Conservation (phyloP, 1,139 yeast genomes). For the Candida sp. region DNA sequence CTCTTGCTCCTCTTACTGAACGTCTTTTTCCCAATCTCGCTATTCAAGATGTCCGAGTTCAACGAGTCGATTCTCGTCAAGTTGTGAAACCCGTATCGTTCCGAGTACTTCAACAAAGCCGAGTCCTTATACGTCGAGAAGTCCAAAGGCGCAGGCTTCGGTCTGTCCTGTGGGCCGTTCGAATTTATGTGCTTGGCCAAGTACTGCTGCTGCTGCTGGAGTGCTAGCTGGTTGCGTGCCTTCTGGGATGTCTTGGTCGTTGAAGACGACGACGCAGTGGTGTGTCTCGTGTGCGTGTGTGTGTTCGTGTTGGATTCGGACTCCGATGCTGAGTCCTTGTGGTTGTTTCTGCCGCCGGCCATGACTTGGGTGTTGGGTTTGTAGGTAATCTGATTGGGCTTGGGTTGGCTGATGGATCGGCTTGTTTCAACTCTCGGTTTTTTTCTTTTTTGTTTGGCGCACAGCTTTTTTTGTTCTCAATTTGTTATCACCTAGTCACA, state of each 20-base stretch:
- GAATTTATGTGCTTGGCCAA: conserved; percentile 63
- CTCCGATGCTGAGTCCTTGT: conserved; percentile 47
- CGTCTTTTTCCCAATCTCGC: conserved; percentile 71
- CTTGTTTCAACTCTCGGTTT: no score
- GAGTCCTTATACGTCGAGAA: conserved; percentile 59
- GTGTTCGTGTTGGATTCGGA: conserved; percentile 30
- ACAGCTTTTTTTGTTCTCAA: no score
- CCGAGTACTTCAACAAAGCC: conserved; percentile 61
- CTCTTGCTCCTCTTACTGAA: conserved; percentile 37
- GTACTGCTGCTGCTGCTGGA: conserved; percentile 64
- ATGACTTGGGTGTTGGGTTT: background rate
- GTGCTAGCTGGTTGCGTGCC: conserved; percentile 57
- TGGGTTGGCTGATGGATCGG: background rate
- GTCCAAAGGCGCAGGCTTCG: conserved; percentile 58
- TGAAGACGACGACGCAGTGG: conserved; percentile 11
- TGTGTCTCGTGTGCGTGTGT: conserved; percentile 7
- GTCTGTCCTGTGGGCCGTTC: conserved; percentile 63
- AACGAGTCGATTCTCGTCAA: conserved; percentile 58
- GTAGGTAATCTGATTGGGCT: background rate
- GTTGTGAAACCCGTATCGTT: conserved; percentile 45
- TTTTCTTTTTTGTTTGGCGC: no score
- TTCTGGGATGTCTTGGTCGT: conserved; percentile 50
- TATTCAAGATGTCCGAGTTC: conserved; percentile 63
- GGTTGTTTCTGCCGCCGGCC: conserved; percentile 8
- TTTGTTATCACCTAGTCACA: no score